Conservation (phyloP, 208 protist genomes). For the Trypanosomatidae sp. region DNA sequence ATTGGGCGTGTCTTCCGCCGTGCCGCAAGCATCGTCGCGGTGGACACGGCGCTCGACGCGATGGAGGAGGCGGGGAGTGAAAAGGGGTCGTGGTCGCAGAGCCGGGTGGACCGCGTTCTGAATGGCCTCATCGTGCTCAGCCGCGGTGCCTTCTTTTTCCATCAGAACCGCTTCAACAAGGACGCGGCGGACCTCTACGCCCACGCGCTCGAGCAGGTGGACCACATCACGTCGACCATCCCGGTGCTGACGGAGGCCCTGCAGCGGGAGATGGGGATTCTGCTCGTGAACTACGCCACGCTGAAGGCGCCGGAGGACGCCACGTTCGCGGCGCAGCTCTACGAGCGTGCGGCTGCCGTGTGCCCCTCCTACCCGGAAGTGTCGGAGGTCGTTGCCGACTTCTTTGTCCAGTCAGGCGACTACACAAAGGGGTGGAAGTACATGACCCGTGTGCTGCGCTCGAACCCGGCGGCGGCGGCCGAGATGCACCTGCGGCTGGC, state of each 20-base stretch:
- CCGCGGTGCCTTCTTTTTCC: conserved; percentile 83
- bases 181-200: conserved; percentile 75
- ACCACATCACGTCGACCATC: conserved; percentile 19
- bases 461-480: conserved; percentile 27
- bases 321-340: conserved; percentile 42
- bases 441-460: conserved; percentile 39
- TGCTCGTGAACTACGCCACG: conserved; percentile 81
- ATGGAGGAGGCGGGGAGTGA: conserved; percentile 23
- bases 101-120: conserved; percentile 25
- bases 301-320: conserved; percentile 37
- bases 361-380: conserved; percentile 54
- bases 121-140: conserved; percentile 74
- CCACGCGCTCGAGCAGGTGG: conserved; percentile 43
- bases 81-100: conserved; percentile 4
- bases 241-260: conserved; percentile 27
- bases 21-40: conserved; percentile 41
- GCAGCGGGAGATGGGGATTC: conserved; percentile 56
- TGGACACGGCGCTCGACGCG: conserved; percentile 32
- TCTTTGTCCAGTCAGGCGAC: conserved; percentile 64
- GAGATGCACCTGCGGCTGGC: conserved; percentile 43
- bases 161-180: conserved; percentile 53
- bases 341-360: conserved; percentile 47
- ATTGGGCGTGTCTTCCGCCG: conserved; percentile 38
- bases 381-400: conserved; percentile 59
- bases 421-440: conserved; percentile 50